Evolutionary conservation across 495 filamentous ascomycete genomes (phyloP).

Genomic region (Neurospora cerealis): DNA sequence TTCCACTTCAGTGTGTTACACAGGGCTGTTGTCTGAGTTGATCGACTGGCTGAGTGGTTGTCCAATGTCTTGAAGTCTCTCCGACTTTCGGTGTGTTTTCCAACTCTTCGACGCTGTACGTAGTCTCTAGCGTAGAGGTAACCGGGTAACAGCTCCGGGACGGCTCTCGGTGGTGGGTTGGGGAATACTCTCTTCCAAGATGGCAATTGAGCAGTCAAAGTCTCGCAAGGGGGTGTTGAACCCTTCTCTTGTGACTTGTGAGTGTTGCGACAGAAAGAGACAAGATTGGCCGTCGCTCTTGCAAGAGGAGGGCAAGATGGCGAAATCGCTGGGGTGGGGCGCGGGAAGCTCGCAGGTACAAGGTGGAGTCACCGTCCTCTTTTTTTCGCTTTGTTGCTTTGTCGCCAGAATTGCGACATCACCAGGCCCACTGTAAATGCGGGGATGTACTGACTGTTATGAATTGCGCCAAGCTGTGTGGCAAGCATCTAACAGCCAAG

Average conservation of each 20-base stretch:
- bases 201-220: neutral
- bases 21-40: neutral
- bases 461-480: neutral
- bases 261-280: neutral
- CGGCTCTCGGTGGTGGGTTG: neutral
- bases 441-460: neutral
- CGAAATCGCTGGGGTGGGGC: constrained; percentile 19
- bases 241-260: constrained; percentile 1
- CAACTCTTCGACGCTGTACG: neutral
- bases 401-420: constrained; percentile 27
- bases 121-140: neutral
- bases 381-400: constrained; percentile 20
- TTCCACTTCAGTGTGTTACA: neutral
- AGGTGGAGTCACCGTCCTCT: neutral
- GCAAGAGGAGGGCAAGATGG: constrained; percentile 21
- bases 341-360: constrained; percentile 1
- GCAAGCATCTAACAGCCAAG: neutral
- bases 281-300: constrained; percentile 2
- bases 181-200: neutral
- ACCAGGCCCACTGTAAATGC: neutral
- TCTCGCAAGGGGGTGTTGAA: neutral
- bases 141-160: neutral
- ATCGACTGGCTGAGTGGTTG: neutral
- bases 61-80: neutral
- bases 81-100: neutral